These are phyloP conservation scores for Candida fluviatilis DNA, from an alignment of 805 yeast genomes.

Conservation along the genomic window DNA sequence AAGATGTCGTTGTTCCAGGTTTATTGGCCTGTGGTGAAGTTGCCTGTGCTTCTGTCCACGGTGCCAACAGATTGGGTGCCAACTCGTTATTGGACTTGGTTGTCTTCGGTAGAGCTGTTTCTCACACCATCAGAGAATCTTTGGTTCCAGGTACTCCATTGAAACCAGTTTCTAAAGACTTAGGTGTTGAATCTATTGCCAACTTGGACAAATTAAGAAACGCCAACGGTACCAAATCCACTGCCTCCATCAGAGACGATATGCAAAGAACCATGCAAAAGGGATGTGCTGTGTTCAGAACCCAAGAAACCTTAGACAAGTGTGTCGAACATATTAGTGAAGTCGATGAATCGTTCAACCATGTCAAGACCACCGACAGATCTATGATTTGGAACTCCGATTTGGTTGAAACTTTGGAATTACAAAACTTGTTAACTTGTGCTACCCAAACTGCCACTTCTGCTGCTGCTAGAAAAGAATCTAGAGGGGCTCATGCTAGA, in stretches of 20 bases:
- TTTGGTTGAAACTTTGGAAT: constrained; percentile 90
- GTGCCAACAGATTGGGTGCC: constrained; percentile 99
- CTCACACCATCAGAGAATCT: constrained; percentile 82
- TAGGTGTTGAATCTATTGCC: constrained; percentile 86
- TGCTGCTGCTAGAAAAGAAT: constrained; percentile 93
- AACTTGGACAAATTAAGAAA: constrained; percentile 86
- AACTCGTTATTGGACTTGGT: constrained; percentile 94
- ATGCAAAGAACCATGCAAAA: constrained; percentile 97
- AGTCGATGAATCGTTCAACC: constrained; percentile 69
- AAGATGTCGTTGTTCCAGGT: constrained; percentile 90
- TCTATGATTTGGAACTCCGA: constrained; percentile 99
- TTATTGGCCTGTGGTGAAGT: constrained; percentile 97
- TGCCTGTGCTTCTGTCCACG: constrained; percentile 98
- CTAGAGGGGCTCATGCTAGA: constrained; percentile 99
- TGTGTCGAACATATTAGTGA: constrained; percentile 78
- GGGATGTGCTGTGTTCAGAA: constrained; percentile 96
- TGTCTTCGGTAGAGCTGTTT: constrained; percentile 97
- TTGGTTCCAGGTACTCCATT: constrained; percentile 88
- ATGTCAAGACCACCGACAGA: constrained; percentile 87
- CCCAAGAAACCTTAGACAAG: constrained; percentile 83
- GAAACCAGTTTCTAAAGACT: constrained; percentile 74
- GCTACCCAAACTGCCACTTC: constrained; percentile 93
- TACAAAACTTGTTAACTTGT: constrained; percentile 94
- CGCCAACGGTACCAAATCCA: constrained; percentile 75
- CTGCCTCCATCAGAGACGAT: constrained; percentile 83